Percentiles rank a stretch among this genome's conserved stretches.
Evolutionary conservation across 2,329 filamentous ascomycete genomes (phyloP).

Genomic region (Coniochaeta sp.): DNA sequence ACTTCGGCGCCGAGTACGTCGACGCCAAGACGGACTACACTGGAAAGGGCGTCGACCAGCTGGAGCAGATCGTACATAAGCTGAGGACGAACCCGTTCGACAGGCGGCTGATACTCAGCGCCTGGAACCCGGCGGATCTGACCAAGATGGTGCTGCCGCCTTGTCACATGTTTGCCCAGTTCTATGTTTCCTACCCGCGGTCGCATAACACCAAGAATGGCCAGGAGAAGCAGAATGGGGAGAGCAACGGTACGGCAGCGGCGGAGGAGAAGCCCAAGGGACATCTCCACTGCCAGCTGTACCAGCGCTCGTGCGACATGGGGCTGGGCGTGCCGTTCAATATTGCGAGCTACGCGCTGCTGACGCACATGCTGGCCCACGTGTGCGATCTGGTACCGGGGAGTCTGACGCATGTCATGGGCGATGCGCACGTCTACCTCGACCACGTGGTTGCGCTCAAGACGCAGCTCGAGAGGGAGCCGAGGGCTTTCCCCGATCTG

Average conservation of each 20-base stretch:
- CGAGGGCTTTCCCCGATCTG: slow-evolving; percentile 72
- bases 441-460: slow-evolving; percentile 87
- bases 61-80: slow-evolving; percentile 85
- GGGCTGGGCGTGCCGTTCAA: slow-evolving; percentile 97
- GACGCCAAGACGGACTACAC: slow-evolving; percentile 75
- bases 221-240: no score
- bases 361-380: slow-evolving; percentile 93
- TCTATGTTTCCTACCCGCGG: slow-evolving; percentile 76
- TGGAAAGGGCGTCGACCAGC: slow-evolving; percentile 85
- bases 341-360: slow-evolving; percentile 86
- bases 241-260: slow-evolving; percentile 11
- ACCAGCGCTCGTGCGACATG: slow-evolving; percentile 95
- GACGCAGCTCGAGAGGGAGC: slow-evolving; percentile 73
- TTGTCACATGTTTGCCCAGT: slow-evolving; percentile 97
- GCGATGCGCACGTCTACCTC: slow-evolving; percentile 92
- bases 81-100: slow-evolving; percentile 80
- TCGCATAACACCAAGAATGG: no score
- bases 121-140: slow-evolving; percentile 89
- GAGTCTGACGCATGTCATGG: slow-evolving; percentile 90
- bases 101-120: slow-evolving; percentile 79
- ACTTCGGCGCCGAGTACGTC: slow-evolving; percentile 88
- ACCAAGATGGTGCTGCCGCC: slow-evolving; percentile 86
- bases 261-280: slow-evolving; percentile 42
- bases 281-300: slow-evolving; percentile 78
- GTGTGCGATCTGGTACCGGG: slow-evolving; percentile 80